Conservation (phyloP, 176 grass and related monocot species). For the Poa pratensis region DNA sequence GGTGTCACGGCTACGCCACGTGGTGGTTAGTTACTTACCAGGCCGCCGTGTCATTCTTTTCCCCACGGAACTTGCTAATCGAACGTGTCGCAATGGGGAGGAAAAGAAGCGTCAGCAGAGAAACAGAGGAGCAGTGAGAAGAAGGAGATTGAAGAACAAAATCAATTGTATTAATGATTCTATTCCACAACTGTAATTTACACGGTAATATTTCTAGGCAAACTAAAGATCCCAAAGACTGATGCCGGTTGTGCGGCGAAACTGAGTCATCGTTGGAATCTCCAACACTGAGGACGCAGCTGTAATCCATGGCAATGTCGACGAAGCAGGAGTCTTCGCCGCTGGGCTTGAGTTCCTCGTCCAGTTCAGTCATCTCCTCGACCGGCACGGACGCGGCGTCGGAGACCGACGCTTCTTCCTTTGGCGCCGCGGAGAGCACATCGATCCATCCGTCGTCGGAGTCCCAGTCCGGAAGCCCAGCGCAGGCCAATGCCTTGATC, state of each 20-base stretch:
- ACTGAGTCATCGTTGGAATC: background rate
- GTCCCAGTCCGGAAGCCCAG: background rate
- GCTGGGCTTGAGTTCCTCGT: background rate
- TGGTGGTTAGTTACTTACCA: too few species aligned
- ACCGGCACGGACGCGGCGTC: background rate
- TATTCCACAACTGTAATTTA: background rate
- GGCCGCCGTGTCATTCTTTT: too few species aligned
- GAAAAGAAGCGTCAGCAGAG: background rate
- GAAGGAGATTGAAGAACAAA: background rate
- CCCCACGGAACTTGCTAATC: background rate
- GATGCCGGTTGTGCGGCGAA: background rate
- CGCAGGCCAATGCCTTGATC: background rate
- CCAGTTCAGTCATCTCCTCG: too few species aligned
- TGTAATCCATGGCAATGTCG: background rate
- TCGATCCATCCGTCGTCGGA: background rate
- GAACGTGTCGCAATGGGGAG: background rate
- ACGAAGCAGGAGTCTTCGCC: background rate
- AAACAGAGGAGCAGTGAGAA: background rate
- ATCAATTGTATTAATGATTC: conserved; percentile 12
- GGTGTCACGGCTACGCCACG: too few species aligned
- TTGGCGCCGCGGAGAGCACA: background rate
- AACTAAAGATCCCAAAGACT: background rate
- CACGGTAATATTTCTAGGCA: background rate
- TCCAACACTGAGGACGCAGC: background rate
- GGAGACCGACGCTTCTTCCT: background rate